A percentile compares a stretch with the other conserved stretches of the same genome.
These are phyloP conservation scores for Cyclotella baltica DNA, from an alignment of 108 stramenopile species.

Conservation along the genomic window DNA sequence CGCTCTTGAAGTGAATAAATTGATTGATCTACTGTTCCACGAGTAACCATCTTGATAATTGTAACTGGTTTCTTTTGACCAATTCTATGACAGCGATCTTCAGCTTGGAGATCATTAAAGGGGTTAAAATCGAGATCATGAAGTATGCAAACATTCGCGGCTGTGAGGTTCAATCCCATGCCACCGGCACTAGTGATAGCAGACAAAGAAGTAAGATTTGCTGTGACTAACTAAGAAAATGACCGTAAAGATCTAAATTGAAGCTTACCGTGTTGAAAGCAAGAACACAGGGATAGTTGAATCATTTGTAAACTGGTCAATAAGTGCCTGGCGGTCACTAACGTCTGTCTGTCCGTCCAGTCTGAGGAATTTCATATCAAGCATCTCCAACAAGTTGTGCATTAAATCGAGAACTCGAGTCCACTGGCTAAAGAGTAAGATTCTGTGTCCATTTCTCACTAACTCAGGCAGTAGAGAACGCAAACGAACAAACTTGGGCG, in stretches of 20 bases:
- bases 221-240: conserved; percentile 4
- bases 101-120: conserved; percentile 95
- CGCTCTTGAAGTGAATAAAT: conserved; percentile 87
- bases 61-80: conserved; percentile 82
- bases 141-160: conserved; percentile 96
- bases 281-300: conserved; percentile 76
- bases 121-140: conserved; percentile 98
- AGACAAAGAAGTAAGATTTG: not conserved
- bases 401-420: conserved; percentile 86
- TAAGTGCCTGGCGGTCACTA: conserved; percentile 76
- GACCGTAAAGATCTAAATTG: conserved; percentile 41
- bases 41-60: conserved; percentile 77
- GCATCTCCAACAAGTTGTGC: conserved; percentile 70
- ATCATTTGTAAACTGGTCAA: conserved; percentile 81
- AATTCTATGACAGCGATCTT: conserved; percentile 82
- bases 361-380: conserved; percentile 70
- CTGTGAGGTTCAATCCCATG: conserved; percentile 85
- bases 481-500: conserved; percentile 79
- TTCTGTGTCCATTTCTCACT: conserved; percentile 65
- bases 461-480: conserved; percentile 62
- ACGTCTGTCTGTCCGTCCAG: conserved; percentile 82
- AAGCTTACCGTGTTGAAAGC: conserved; percentile 67
- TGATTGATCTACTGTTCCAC: conserved; percentile 79
- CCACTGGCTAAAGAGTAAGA: conserved; percentile 92
- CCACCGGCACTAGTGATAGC: conserved; percentile 65